phyloP scores from a whole-genome alignment of 2,329 filamentous ascomycete species.

The Zasmidium citrigriseum region DNA sequence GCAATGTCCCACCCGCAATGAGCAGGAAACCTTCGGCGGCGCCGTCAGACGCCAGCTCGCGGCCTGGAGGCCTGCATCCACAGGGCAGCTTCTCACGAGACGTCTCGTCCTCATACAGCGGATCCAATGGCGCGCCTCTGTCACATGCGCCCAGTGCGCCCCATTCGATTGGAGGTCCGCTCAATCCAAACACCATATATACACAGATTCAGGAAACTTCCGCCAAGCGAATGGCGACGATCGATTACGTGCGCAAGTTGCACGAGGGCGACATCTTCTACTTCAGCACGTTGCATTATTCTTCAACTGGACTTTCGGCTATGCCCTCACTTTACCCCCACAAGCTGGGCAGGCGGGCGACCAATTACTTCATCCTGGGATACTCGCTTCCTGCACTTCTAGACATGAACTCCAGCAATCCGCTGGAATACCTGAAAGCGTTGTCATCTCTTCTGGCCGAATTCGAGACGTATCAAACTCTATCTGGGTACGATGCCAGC shows the following conservation, averaged over 20 bases:
- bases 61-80: constrained; percentile 16
- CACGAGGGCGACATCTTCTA: constrained; percentile 95
- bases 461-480: constrained; percentile 89
- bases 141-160: constrained; percentile 19
- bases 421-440: constrained; percentile 82
- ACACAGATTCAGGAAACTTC: constrained; percentile 79
- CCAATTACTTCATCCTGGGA: constrained; percentile 89
- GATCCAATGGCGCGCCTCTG: constrained; percentile 23
- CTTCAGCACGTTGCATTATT: constrained; percentile 97
- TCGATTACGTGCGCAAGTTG: constrained; percentile 89
- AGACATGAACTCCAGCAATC: constrained; percentile 78
- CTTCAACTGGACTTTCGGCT: constrained; percentile 73
- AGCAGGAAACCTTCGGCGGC: constrained; percentile 17
- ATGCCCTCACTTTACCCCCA: constrained; percentile 84
- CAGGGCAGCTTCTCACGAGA: constrained; percentile 29
- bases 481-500: constrained; percentile 70
- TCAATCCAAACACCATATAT: constrained; percentile 55
- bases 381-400: constrained; percentile 87
- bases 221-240: constrained; percentile 87
- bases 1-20: constrained; percentile 12
- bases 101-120: constrained; percentile 20
- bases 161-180: constrained; percentile 8
- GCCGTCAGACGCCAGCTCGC: constrained; percentile 4
- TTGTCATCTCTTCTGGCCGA: constrained; percentile 83
- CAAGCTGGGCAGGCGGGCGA: constrained; percentile 85